Percentiles rank a stretch among this genome's conserved stretches.
phyloP scores from a whole-genome alignment of 1,284 basidiomycete species.

The Cystobasidium sp. region DNA sequence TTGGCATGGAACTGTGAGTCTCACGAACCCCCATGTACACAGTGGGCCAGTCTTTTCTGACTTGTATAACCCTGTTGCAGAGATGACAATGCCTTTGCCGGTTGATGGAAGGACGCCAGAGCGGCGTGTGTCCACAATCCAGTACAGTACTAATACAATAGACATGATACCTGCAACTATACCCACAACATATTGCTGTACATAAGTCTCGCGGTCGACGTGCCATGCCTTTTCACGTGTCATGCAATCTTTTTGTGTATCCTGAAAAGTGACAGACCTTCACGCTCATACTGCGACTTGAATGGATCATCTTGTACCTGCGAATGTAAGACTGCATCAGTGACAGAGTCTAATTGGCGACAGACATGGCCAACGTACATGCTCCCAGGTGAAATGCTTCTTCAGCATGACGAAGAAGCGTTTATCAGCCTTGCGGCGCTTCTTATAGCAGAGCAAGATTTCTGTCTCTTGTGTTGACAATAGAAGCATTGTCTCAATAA shows the following conservation, averaged over 20 bases:
- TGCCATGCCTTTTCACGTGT: not conserved
- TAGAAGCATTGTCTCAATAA: constrained; percentile 41
- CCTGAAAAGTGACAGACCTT: constrained; percentile 30
- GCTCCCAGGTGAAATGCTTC: constrained; percentile 42
- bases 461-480: constrained; percentile 41
- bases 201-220: not conserved
- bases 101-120: not conserved
- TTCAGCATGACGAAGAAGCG: constrained; percentile 47
- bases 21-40: not conserved
- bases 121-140: not conserved
- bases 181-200: not conserved
- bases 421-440: constrained; percentile 49
- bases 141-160: constrained; percentile 41
- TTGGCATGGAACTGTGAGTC: constrained; percentile 59
- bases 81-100: constrained; percentile 33
- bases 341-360: not conserved
- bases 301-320: constrained; percentile 38
- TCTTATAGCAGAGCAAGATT: constrained; percentile 48
- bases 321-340: not conserved
- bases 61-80: not conserved
- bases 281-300: constrained; percentile 27
- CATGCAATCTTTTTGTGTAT: constrained; percentile 1
- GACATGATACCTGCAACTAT: constrained; percentile 1
- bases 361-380: constrained; percentile 4
- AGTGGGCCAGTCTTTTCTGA: not conserved